Base-by-base conservation (phyloP, 352 stramenopile genomes). In the Pythium sukuiense region DNA sequence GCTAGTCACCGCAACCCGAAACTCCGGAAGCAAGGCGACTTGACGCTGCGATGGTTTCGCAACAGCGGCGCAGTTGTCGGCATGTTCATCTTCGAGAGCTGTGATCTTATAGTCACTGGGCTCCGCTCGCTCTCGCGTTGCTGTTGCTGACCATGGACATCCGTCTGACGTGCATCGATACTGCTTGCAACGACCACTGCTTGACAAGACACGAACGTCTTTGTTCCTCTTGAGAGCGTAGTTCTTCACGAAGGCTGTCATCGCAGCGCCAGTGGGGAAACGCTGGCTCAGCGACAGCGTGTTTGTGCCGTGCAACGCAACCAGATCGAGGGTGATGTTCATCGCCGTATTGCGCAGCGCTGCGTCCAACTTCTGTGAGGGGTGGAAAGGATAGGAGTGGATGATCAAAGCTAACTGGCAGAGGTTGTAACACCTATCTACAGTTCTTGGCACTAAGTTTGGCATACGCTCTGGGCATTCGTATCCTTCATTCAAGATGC, bases 1-100 rank as follows among this genome's bases (percentile, higher is more conserved):
- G 49, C 59, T 65, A 7, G 50, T 43, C 11, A 65, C 33, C 9
- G 59, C 50, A 45, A 55, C 50, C 1, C 33, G 13, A 43, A 65
- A 65, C 35, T 65, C 59, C 5, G 57, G 26, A 11, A 63, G 39
- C 32, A 26, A 39, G 11, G 48, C 46, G 3, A 59, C 14, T 35
- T 65, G 59, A 13, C 30, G 16, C 27, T 41, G 12, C 7, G 48
- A 43, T 9, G 33, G 37, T 3, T 49, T 32, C 2, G 35, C 46
- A 6, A n/a, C 2, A 26, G 20, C 20, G n/a, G 50, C 39, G 26
- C 59, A 58, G 24, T 26, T 24, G 24, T 63, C 57, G 8, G 26
- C 5, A 11, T 54, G 41, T 11, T 32, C 3, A 13, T 46, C n/a
- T 18, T 50, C 3, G 6, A 61, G 49, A 6, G 54, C 13, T 16